Base-by-base conservation (phyloP, 495 filamentous ascomycete species). In the Xylaria telfairii region DNA sequence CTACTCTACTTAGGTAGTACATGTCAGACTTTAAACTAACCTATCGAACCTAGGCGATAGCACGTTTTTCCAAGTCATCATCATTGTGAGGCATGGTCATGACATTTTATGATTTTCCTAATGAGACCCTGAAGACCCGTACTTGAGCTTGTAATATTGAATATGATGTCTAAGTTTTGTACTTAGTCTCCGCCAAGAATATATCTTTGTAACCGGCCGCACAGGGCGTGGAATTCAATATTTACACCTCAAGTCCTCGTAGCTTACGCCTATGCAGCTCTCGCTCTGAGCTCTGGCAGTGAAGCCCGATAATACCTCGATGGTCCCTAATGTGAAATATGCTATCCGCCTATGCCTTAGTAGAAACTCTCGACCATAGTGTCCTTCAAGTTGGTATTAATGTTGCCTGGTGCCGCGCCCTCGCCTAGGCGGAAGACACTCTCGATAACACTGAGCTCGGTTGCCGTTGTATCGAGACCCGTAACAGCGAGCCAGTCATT, bases 401-500 rank as follows among this genome's bases (percentile, higher is more conserved):
- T 92, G 44, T 84, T 86, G 41, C 87, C 85, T 24, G 92, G 91
- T 19, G 89, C 92, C 73, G 89, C 89, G 59, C 92, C 94, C 88
- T 98, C 96, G 62, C 95, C 94, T 39, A 99, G 82, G 70, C 93
- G 87, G 82, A 99, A 99, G 60, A 99, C 95, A 74, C 90, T 93
- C 87, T 99, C 96, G 46, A 99, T 88, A 71, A 99, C 96, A 75
- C 92, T 96, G 77, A 99, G 82, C 83, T 99, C 96, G 8, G 96
- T 97, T 13, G 96, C 96, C 30, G 96, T 99, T 17, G 96, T 99
- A 78, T 98, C 96, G 56, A 98, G 83, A 12, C 96, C 93, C 3
- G 94, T 96, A n/a, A 99, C 93, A 10, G 96, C 96, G 82, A 98
- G 88, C 96, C 96, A 98, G 84, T 99, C 96, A 78, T 99, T 99